Evolutionary conservation across 2,329 filamentous ascomycete species (phyloP).

Genomic region (Hypoxylon sp.): DNA sequence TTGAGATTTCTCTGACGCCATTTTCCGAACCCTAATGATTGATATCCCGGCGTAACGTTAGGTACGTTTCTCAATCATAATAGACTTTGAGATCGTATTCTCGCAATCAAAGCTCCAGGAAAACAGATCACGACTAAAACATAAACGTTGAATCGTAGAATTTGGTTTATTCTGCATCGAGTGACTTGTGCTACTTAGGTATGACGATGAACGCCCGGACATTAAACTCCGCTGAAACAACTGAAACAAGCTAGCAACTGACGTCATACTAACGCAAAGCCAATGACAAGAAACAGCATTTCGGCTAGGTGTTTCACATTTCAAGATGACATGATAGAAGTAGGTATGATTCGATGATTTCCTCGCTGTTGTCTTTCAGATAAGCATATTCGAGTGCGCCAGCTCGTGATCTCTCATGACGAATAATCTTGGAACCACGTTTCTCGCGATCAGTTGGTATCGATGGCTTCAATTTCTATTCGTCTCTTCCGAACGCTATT

Average conservation of each 20-base stretch:
- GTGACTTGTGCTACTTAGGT: constrained; percentile 22
- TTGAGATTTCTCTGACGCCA: constrained; percentile 27
- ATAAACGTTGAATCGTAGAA: constrained; percentile 2
- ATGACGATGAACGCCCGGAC: constrained; percentile 26
- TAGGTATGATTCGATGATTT: constrained; percentile 7
- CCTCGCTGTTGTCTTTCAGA: constrained; percentile 2
- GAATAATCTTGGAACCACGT: background rate
- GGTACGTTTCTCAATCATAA: constrained; percentile 1
- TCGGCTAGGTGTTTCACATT: constrained; percentile 15
- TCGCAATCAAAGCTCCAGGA: background rate
- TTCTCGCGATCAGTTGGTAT: constrained; percentile 3
- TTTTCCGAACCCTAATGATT: constrained; percentile 12
- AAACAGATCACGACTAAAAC: background rate
- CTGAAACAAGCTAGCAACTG: constrained; percentile 3
- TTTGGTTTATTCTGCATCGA: background rate
- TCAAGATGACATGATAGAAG: background rate
- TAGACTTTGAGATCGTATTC: background rate
- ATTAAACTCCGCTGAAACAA: constrained; percentile 14
- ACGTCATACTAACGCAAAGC: constrained; percentile 31
- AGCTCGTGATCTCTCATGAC: constrained; percentile 8
- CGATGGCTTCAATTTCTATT: background rate
- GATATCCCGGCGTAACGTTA: constrained; percentile 7
- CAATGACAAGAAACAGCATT: constrained; percentile 14
- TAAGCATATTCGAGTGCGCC: background rate
- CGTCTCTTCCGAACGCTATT: constrained; percentile 13